Percentiles rank a stretch among this genome's conserved stretches.
These are phyloP conservation scores for Talaromyces sp. DNA, from an alignment of 2,329 filamentous ascomycete species.

Conservation along the genomic window DNA sequence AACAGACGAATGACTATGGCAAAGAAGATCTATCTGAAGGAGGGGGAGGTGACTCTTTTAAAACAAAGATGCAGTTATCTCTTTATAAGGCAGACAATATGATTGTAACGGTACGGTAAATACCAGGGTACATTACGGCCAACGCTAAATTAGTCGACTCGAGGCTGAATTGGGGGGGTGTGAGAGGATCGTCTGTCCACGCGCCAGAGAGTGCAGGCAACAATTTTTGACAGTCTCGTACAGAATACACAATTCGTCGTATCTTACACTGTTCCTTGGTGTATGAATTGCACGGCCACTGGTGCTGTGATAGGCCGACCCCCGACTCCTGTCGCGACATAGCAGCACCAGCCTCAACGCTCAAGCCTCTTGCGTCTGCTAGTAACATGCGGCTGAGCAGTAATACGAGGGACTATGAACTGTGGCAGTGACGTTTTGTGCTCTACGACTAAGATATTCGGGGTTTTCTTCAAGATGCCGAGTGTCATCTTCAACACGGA, in stretches of 20 bases:
- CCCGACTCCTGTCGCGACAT: background rate
- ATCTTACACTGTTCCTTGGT: background rate
- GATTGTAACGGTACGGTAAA: constrained; percentile 15
- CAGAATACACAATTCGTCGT: background rate
- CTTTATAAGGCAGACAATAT: constrained; percentile 8
- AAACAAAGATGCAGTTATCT: background rate
- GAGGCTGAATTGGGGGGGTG: background rate
- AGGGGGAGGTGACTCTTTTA: constrained; percentile 6
- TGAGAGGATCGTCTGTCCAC: constrained; percentile 1
- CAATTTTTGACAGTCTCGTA: background rate
- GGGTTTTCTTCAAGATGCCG: background rate
- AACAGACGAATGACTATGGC: constrained; percentile 1
- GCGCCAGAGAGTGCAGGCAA: constrained; percentile 9
- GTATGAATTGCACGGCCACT: background rate
- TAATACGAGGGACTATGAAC: background rate
- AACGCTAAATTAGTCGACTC: background rate
- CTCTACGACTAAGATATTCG: background rate
- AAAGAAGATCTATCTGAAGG: background rate
- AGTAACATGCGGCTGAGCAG: background rate
- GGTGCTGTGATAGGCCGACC: background rate
- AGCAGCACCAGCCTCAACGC: constrained; percentile 8
- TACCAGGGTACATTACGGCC: background rate
- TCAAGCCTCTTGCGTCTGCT: background rate
- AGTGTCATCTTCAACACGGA: background rate
- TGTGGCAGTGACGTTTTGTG: constrained; percentile 1